Percentiles rank a stretch among this genome's conserved stretches.
phyloP scores from a whole-genome alignment of 352 stramenopile species.

The Phytophthora constricta region DNA sequence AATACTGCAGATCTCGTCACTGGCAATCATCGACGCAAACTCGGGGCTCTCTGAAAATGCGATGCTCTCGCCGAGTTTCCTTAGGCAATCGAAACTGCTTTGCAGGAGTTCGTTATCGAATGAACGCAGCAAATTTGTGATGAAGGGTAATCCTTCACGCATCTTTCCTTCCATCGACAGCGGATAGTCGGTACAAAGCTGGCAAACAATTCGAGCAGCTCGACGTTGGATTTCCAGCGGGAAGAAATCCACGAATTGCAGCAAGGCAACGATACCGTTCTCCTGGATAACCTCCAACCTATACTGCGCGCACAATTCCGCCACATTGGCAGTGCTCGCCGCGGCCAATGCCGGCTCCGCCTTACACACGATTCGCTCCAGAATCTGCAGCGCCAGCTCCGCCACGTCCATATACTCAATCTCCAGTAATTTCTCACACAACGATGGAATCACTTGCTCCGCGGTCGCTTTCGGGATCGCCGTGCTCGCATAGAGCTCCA shows the following conservation, averaged over 20 bases:
- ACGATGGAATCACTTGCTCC: constrained; percentile 52
- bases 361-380: constrained; percentile 64
- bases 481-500: constrained; percentile 59
- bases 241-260: constrained; percentile 88
- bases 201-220: constrained; percentile 56
- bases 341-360: constrained; percentile 11
- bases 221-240: constrained; percentile 75
- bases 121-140: constrained; percentile 56
- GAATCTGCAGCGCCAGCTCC: constrained; percentile 70
- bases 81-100: constrained; percentile 57
- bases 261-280: constrained; percentile 69
- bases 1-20: constrained; percentile 44
- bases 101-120: constrained; percentile 64
- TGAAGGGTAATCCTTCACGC: constrained; percentile 46
- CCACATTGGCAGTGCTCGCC: not conserved
- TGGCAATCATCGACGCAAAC: constrained; percentile 53
- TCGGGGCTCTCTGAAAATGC: constrained; percentile 41
- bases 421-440: constrained; percentile 77
- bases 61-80: constrained; percentile 54
- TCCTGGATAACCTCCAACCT: constrained; percentile 54
- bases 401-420: constrained; percentile 89
- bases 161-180: constrained; percentile 36
- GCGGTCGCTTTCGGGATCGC: constrained; percentile 54
- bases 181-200: constrained; percentile 58
- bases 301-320: constrained; percentile 39